Conservation (phyloP, 1,284 basidiomycete genomes). For the Boletus semigastroideus region DNA sequence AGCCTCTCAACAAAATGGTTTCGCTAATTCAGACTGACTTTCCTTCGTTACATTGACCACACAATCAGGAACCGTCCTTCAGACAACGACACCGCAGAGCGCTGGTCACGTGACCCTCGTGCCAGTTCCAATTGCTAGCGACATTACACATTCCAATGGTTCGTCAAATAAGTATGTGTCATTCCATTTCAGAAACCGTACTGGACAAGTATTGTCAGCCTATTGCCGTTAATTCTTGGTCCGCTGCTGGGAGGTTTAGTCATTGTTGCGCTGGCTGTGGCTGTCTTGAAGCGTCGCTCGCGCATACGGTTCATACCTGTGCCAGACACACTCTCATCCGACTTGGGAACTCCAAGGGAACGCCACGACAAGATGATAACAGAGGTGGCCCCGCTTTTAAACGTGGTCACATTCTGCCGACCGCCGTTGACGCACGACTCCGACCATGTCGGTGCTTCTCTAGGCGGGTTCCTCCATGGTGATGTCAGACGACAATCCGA, state of each 20-base stretch:
- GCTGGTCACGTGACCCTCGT: background rate
- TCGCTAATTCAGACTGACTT: background rate
- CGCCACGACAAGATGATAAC: background rate
- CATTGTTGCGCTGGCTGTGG: constrained; percentile 6
- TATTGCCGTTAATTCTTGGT: constrained; percentile 11
- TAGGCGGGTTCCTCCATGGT: constrained; percentile 13
- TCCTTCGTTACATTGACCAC: background rate
- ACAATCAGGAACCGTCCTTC: background rate
- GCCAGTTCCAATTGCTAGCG: constrained; percentile 4
- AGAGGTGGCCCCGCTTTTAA: background rate
- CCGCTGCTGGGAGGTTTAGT: constrained; percentile 6
- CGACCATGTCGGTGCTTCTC: background rate
- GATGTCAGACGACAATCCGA: constrained; percentile 11
- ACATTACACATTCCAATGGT: background rate
- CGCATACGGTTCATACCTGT: background rate
- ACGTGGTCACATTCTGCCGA: background rate
- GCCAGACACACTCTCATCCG: background rate
- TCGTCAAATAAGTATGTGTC: constrained; percentile 11
- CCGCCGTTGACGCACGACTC: background rate
- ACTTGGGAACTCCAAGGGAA: background rate
- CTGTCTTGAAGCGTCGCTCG: constrained; percentile 5
- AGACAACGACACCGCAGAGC: constrained; percentile 5
- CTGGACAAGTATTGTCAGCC: constrained; percentile 9
- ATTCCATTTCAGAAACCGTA: background rate
- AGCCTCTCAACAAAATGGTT: constrained; percentile 1